Evolutionary conservation across 345 rosid species (phyloP), one percentile per base, ranked within the genome.

Genomic region (Passiflora organensis): DNA sequence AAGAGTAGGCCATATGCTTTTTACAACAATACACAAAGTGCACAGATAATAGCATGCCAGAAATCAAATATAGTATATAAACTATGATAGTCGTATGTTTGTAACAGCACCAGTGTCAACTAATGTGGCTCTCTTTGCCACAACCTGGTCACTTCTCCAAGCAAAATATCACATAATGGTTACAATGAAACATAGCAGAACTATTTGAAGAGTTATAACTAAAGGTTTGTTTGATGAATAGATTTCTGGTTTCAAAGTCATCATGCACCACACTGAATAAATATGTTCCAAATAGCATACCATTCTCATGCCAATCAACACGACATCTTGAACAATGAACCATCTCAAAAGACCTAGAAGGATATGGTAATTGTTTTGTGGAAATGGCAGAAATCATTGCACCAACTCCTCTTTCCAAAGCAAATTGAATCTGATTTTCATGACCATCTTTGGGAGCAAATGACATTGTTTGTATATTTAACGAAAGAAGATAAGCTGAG

Each of bases 381-480:
- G 96, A 82, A 56, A 84, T 38, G 17, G 87, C 91, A 25, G 97
- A 77, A 15, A 86, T 80, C 99, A 89, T 89, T 32, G 95, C 95
- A 44, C 82, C 80, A 18, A 86, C 73, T 42, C 99, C 99, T 60
- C 99, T 75, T 67, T 93, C 99, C 56, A 93, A 77, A 55, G 95
- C 94, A 81, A 93, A 93, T 64, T 89, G 96, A 77, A 93, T 93
- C 81, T 93, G 99, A 69, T 89, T 93, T 57, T 93, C 99, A 77
- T 84, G 91, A 51, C 86, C 70, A 76, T 89, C 96, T 72, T 81
- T 86, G 28, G 99, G 96, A 61, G 96, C 99, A 77, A 93, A 86
- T 3, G 99, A 93, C 91, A 89, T 83, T 16, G 95, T 89, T 56
- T 81, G 91, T 75, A 93, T 84, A 71, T 79, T 79, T 51, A 82